Evolutionary conservation across 1,284 basidiomycete species (phyloP).

Genomic region (Omphalotus olearius): DNA sequence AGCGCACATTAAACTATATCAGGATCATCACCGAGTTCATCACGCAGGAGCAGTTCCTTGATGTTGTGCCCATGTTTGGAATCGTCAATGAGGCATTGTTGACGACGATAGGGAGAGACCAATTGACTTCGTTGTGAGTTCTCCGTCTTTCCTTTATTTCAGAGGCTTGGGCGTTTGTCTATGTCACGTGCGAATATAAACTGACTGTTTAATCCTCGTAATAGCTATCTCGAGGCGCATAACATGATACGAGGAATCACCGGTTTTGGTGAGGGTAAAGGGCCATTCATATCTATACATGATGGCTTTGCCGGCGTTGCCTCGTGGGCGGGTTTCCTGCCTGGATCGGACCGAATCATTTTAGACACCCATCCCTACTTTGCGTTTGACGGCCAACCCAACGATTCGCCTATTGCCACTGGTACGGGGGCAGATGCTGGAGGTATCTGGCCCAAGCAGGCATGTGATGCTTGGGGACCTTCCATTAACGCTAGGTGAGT

Average conservation of each 20-base stretch:
- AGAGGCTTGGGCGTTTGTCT: too few species aligned
- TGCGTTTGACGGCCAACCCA: conserved; percentile 52
- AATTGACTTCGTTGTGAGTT: conserved; percentile 56
- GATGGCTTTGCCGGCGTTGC: conserved; percentile 71
- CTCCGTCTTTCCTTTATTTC: neutral
- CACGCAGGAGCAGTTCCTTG: conserved; percentile 58
- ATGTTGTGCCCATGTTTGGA: conserved; percentile 73
- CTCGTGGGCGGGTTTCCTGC: conserved; percentile 67
- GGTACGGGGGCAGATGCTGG: conserved; percentile 35
- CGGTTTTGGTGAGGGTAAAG: conserved; percentile 74
- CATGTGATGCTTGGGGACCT: conserved; percentile 52
- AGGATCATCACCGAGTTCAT: conserved; percentile 79
- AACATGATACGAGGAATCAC: conserved; percentile 73
- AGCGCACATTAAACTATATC: conserved; percentile 82
- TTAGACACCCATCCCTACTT: conserved; percentile 81
- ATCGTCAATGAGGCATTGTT: conserved; percentile 69
- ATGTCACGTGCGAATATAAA: neutral
- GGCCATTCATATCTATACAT: conserved; percentile 75
- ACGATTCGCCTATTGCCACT: conserved; percentile 38
- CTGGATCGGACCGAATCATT: conserved; percentile 73
- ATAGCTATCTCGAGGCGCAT: conserved; percentile 70
- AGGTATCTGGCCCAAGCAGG: conserved; percentile 49
- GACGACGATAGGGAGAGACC: conserved; percentile 45
- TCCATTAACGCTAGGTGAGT: conserved; percentile 42
- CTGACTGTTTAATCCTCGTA: conserved; percentile 51